Evolutionary conservation across 768 basidiomycete species (phyloP).

Genomic region (Pleurotus sapidus): DNA sequence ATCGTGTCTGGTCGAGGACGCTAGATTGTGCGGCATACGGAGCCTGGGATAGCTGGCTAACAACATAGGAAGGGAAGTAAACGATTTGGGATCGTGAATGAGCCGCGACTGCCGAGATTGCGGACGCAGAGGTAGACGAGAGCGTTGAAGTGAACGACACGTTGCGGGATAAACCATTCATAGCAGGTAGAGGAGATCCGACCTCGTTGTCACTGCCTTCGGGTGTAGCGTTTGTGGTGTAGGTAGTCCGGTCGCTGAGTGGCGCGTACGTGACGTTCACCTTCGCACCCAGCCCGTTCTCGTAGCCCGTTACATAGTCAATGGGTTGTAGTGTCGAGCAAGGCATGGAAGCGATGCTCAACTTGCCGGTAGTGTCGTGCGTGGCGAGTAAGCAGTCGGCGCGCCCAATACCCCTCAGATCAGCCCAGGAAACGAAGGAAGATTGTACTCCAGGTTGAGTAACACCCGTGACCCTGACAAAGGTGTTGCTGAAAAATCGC

Average conservation of each 20-base stretch:
- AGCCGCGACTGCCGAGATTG: not conserved
- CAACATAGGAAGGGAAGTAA: slow-evolving; percentile 5
- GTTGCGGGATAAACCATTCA: not conserved
- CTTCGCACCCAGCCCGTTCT: slow-evolving; percentile 2
- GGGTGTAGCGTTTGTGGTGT: not conserved
- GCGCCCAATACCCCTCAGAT: not conserved
- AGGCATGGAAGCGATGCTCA: not conserved
- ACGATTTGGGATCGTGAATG: slow-evolving; percentile 1
- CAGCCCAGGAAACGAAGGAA: not conserved
- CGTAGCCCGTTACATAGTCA: not conserved
- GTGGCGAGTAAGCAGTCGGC: slow-evolving; percentile 1
- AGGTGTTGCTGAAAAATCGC: slow-evolving; percentile 1
- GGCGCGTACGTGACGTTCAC: slow-evolving; percentile 1
- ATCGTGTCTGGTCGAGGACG: not conserved
- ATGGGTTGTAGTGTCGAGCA: slow-evolving; percentile 1
- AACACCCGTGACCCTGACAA: not conserved
- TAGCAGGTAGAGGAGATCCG: not conserved
- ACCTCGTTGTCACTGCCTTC: not conserved
- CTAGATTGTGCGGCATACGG: not conserved
- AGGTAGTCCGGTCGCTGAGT: slow-evolving; percentile 2
- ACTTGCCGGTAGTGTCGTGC: not conserved
- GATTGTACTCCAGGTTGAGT: slow-evolving; percentile 1
- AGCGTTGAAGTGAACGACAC: not conserved
- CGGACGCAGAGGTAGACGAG: not conserved
- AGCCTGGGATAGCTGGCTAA: not conserved